Evolutionary conservation across 805 yeast genomes (phyloP), one percentile per base, ranked within the genome.

Genomic region (Barnettozyma sp.): DNA sequence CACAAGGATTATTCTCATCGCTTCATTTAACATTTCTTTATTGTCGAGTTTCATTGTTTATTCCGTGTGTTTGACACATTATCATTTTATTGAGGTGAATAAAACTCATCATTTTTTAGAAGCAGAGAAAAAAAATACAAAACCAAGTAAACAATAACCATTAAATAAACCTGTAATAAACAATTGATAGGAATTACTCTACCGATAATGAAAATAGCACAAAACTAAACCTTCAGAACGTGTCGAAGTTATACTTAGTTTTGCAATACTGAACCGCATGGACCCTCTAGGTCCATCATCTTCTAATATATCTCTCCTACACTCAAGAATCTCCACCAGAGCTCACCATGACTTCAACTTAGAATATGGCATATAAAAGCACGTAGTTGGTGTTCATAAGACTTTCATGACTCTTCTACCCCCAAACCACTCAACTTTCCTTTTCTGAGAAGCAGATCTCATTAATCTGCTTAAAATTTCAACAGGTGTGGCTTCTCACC

Each of bases 401-500:
- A n/a, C n/a, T n/a, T n/a, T n/a, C n/a, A n/a, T n/a, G n/a, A n/a
- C n/a, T n/a, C n/a, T n/a, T n/a, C n/a, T n/a, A n/a, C n/a, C n/a
- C n/a, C n/a, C n/a, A n/a, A n/a, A n/a, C n/a, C n/a, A n/a, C n/a
- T n/a, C n/a, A n/a, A n/a, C n/a, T n/a, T n/a, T n/a, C n/a, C n/a
- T n/a, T n/a, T n/a, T n/a, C n/a, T n/a, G n/a, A n/a, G n/a, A n/a
- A n/a, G n/a, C n/a, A n/a, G 28, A 48, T n/a, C n/a, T n/a, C n/a
- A n/a, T 25, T 4, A 25, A 25, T 16, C 27, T 23, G 50, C 53
- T 82, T 87, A 90, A 73, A 92, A 90, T 77, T 84, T 86, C 82
- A 92, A 86, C 68, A 83, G 79, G 73, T 90, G 98, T 63, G 97
- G 98, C 70, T 75, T 86, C 79, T 90, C 98, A 71, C 97, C 97